Conservation (phyloP, 2,329 filamentous ascomycete genomes). For the Cordyceps fumosorosea region DNA sequence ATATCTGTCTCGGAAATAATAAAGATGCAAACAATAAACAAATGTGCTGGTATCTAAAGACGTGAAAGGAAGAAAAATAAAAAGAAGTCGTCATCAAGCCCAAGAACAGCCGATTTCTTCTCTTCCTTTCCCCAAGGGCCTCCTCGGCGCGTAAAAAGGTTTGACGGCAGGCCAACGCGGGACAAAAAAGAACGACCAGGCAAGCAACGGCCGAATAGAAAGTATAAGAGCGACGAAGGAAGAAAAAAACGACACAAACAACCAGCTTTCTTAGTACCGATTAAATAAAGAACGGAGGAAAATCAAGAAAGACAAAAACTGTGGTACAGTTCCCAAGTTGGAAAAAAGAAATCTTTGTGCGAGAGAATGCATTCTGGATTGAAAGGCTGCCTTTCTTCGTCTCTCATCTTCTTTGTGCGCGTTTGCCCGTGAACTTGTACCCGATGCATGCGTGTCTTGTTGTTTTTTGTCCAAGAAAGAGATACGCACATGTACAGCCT, state of each 20-base stretch:
- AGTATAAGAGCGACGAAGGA: not conserved
- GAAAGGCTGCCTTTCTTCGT: not conserved
- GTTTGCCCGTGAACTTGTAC: not conserved
- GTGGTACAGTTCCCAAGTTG: not conserved
- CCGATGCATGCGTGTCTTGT: not conserved
- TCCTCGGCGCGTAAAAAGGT: too few relatives aligned
- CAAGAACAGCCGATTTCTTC: not conserved
- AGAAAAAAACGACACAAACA: not conserved
- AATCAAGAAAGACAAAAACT: not conserved
- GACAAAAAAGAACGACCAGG: not conserved
- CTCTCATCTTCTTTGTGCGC: not conserved
- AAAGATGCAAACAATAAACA: not conserved
- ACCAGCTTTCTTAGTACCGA: not conserved
- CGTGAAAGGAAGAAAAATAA: not conserved
- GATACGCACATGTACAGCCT: not conserved
- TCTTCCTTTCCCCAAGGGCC: not conserved
- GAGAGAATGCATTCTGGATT: not conserved
- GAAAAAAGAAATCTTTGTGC: not conserved
- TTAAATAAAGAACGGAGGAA: not conserved
- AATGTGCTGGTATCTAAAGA: conserved; percentile 6
- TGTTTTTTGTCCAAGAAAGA: not conserved
- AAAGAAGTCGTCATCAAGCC: not conserved
- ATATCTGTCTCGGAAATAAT: not conserved
- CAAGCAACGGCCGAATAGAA: not conserved
- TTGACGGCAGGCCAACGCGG: not conserved